Conservation (phyloP, 371 early-diverging fungal species). For the Rhizopus arrhizus region DNA sequence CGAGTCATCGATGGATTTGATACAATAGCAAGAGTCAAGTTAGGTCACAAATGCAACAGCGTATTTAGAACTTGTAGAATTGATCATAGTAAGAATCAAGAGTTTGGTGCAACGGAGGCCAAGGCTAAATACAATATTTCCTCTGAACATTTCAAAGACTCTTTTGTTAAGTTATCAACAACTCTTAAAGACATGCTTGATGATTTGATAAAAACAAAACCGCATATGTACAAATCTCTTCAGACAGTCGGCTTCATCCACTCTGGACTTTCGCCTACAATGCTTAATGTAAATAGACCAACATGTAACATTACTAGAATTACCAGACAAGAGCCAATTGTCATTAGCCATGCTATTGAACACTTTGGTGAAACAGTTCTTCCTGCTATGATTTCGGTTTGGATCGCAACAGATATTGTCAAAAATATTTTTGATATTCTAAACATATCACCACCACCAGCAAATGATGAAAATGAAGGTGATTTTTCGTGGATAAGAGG, state of each 20-base stretch:
- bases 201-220: constrained; percentile 4
- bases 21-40: not conserved
- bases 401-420: constrained; percentile 10
- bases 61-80: not conserved
- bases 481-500: too few species aligned
- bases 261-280: constrained; percentile 11
- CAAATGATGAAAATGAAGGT: too few species aligned
- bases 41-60: constrained; percentile 9
- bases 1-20: constrained; percentile 7
- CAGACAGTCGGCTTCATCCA: constrained; percentile 14
- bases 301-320: constrained; percentile 8
- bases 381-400: constrained; percentile 9
- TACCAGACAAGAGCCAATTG: constrained; percentile 8
- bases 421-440: too few species aligned
- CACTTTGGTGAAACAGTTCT: constrained; percentile 14
- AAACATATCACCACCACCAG: too few species aligned
- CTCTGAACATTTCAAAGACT: constrained; percentile 8
- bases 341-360: constrained; percentile 16
- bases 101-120: constrained; percentile 12
- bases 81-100: constrained; percentile 1
- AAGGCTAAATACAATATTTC: not conserved
- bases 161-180: constrained; percentile 5
- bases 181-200: constrained; percentile 21
- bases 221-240: not conserved
- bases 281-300: constrained; percentile 13